Conservation (phyloP, 2,329 filamentous ascomycete genomes). For the Ilyonectria destructans region DNA sequence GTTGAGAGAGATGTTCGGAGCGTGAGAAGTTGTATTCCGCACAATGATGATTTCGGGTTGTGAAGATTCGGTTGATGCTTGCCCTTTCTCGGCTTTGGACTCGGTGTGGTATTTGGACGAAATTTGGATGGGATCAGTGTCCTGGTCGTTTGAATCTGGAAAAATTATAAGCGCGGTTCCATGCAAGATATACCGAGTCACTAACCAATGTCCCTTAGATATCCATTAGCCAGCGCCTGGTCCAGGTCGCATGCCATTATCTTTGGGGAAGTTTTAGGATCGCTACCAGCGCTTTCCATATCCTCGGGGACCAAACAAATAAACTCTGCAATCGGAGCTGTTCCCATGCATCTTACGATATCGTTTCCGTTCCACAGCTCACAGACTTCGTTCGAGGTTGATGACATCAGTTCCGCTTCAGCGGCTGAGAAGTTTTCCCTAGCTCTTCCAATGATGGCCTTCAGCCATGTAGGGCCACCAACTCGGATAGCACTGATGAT, state of each 20-base stretch:
- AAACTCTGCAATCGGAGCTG: not conserved
- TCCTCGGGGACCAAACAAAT: not conserved
- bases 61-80: not conserved
- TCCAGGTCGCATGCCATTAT: not conserved
- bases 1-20: constrained; percentile 15
- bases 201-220: not conserved
- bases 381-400: not conserved
- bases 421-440: not conserved
- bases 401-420: not conserved
- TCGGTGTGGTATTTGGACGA: not conserved
- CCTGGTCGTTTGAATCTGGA: not conserved
- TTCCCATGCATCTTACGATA: constrained; percentile 1
- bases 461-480: not conserved
- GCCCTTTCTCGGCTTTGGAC: not conserved
- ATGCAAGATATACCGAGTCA: not conserved
- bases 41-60: not conserved
- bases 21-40: not conserved
- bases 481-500: constrained; percentile 7
- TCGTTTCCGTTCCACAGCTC: constrained; percentile 5
- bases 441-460: not conserved
- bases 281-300: no score
- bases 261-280: not conserved
- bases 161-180: not conserved
- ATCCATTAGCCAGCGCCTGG: not conserved
- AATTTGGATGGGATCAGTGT: not conserved